Evolutionary conservation across 208 protist genomes (phyloP).

Genomic region (Trypanosoma boissoni): DNA sequence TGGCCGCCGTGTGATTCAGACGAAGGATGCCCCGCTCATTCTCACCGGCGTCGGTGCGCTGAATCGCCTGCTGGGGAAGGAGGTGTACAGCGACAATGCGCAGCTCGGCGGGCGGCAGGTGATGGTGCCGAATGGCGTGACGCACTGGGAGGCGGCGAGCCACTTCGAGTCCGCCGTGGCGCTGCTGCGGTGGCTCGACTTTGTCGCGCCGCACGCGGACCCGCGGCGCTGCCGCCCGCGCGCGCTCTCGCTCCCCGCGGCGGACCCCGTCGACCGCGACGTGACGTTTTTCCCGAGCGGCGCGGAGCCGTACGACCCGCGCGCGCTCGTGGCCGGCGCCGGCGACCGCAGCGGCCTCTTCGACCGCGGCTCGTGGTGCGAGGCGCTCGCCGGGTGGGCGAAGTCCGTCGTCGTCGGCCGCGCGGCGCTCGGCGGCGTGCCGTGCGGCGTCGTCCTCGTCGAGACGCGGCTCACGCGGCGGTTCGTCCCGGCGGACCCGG

Average conservation of each 20-base stretch:
- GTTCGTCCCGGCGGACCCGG: slow-evolving; percentile 94
- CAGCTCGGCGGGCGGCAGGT: slow-evolving; percentile 97
- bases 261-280: slow-evolving; percentile 76
- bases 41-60: slow-evolving; percentile 94
- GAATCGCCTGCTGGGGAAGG: slow-evolving; percentile 93
- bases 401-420: slow-evolving; percentile 96
- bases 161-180: slow-evolving; percentile 74
- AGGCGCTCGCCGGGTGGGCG: slow-evolving; percentile 95
- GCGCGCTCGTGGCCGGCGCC: slow-evolving; percentile 66
- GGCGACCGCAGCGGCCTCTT: slow-evolving; percentile 73
- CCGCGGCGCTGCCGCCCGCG: slow-evolving; percentile 42
- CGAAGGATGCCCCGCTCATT: slow-evolving; percentile 91
- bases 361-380: slow-evolving; percentile 89
- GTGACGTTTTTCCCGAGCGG: slow-evolving; percentile 66
- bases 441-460: slow-evolving; percentile 97
- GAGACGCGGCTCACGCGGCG: slow-evolving; percentile 95
- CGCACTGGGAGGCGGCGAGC: slow-evolving; percentile 85
- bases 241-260: slow-evolving; percentile 27
- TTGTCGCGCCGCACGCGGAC: slow-evolving; percentile 71
- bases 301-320: slow-evolving; percentile 81
- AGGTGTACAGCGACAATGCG: slow-evolving; percentile 96
- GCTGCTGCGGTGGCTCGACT: slow-evolving; percentile 90
- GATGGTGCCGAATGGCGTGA: slow-evolving; percentile 97
- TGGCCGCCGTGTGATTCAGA: slow-evolving; percentile 96
- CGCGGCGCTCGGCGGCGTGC: slow-evolving; percentile 96